Evolutionary conservation across 768 basidiomycete genomes (phyloP), one percentile per base, ranked within the genome.

Genomic region (Auricularia auricula-judae): DNA sequence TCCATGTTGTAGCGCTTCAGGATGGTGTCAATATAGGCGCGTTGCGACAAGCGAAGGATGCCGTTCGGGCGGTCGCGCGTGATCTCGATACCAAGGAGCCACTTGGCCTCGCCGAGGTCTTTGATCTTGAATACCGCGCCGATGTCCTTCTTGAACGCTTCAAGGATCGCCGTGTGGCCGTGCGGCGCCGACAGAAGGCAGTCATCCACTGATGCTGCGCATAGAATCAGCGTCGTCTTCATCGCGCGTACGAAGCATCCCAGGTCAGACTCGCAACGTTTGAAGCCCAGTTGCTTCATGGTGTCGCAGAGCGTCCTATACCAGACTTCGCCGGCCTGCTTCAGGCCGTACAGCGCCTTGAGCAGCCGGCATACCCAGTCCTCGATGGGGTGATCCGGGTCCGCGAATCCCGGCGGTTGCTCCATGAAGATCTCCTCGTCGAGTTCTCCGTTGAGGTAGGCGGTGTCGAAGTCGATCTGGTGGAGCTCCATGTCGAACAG

Each of bases 381-480:
- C 8, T 23, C 23, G 23, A 59, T 4, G 65, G 65, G 47, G 47
- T 51, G 7, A 11, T 3, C 4, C 68, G 61, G 36, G 53, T 63
- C 64, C 3, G 62, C 59, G 39, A 8, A 62, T 3, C 64, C 64
- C 3, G 54, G 64, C 47, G 63, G 47, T 21, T 60, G 66, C 3
- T 34, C 36, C 65, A 70, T 63, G 70, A 66, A 71, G 10, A 71
- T 64, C 36, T 71, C 72, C 34, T 65, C 5, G 53, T 34, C 11
- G 33, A 81, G 74, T 29, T 75, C 68, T 33, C 72, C 70, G 67
- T 77, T 78, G 0, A 83, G 73, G 67, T 75, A 82, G 0, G 77
- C 78, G 0, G 71, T 70, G 36, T 77, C 78, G 18, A 83, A 74
- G 67, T 84, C 78, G 10, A 81, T 69, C 58, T 75, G 74, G 18